phyloP scores from a whole-genome alignment of 345 rosid species.

The Sisymbrium irio region DNA sequence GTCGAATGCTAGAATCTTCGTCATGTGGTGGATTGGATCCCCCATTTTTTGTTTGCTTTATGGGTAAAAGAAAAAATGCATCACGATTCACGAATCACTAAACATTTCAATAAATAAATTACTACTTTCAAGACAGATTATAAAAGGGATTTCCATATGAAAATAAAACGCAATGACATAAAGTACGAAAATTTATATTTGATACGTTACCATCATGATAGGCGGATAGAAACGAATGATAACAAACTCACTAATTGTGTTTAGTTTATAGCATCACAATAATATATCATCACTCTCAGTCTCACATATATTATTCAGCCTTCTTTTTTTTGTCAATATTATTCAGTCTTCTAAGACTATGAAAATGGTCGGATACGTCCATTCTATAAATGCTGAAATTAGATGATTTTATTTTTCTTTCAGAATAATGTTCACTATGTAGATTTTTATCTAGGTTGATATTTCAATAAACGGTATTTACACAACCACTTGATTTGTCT shows the following conservation, averaged over 20 bases:
- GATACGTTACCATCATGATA: neutral
- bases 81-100: slow-evolving; percentile 27
- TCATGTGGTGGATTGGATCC: slow-evolving; percentile 14
- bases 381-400: neutral
- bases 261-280: neutral
- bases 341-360: neutral
- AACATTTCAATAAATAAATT: neutral
- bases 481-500: neutral
- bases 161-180: no score
- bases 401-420: no score
- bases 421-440: neutral
- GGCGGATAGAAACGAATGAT: neutral
- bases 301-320: neutral
- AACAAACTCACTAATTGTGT: neutral
- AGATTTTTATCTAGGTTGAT: neutral
- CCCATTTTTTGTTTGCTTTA: neutral
- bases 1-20: slow-evolving; percentile 25
- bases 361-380: neutral
- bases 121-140: neutral
- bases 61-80: neutral
- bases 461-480: no score
- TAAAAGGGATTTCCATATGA: neutral
- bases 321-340: no score
- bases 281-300: neutral
- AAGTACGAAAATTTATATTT: neutral